phyloP scores from a whole-genome alignment of 2,329 filamentous ascomycete genomes.

The Alternaria triticina region DNA sequence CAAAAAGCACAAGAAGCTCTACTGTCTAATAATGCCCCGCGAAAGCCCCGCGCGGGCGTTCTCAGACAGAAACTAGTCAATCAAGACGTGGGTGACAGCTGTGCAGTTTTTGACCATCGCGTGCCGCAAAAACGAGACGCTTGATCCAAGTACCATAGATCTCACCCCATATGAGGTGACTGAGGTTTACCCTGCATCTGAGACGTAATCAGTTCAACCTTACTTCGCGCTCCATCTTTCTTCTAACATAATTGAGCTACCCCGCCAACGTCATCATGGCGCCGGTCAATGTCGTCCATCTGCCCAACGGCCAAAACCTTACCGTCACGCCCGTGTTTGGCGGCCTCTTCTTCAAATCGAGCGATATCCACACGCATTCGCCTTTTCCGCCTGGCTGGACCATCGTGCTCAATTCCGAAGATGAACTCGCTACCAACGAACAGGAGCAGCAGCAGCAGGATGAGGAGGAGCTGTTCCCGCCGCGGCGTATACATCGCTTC shows the following conservation, averaged over 20 bases:
- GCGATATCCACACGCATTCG: slow-evolving; percentile 70
- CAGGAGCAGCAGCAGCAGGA: slow-evolving; percentile 44
- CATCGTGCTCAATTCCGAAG: slow-evolving; percentile 78
- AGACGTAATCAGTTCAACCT: neutral
- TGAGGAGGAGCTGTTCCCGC: slow-evolving; percentile 34
- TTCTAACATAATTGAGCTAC: slow-evolving; percentile 20
- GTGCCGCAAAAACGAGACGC: slow-evolving; percentile 14
- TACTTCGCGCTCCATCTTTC: slow-evolving; percentile 1
- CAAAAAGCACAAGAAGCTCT: neutral
- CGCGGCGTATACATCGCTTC: slow-evolving; percentile 67
- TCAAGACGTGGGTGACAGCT: slow-evolving; percentile 7
- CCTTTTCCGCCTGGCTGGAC: slow-evolving; percentile 89
- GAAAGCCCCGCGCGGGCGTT: slow-evolving; percentile 17
- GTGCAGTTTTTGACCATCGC: slow-evolving; percentile 27
- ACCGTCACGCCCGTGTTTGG: slow-evolving; percentile 86
- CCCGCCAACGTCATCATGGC: slow-evolving; percentile 48
- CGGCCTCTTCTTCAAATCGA: slow-evolving; percentile 87
- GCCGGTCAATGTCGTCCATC: slow-evolving; percentile 61
- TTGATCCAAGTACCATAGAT: neutral
- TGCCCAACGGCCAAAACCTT: slow-evolving; percentile 88
- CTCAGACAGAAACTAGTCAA: slow-evolving; percentile 15
- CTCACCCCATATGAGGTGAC: slow-evolving; percentile 30
- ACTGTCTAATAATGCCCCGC: slow-evolving; percentile 4
- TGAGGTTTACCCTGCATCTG: slow-evolving; percentile 8
- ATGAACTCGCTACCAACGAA: slow-evolving; percentile 31